Evolutionary conservation across 352 stramenopile species (phyloP), one percentile per base, ranked within the genome.

Genomic region (Phytophthora brassicae): DNA sequence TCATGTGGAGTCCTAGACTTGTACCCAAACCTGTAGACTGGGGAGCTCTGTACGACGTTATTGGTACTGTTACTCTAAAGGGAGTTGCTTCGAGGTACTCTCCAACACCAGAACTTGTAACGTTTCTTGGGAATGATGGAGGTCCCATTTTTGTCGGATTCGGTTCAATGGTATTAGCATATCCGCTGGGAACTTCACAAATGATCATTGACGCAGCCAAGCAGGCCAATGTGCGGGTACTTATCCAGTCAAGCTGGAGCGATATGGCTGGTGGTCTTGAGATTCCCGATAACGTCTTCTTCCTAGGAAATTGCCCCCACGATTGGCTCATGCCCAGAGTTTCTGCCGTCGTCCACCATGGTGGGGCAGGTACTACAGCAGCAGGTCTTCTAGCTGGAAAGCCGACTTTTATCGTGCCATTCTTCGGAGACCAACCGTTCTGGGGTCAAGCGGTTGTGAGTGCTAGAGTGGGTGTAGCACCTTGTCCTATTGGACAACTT

Each of bases 341-440:
- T 47, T 85, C 69, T 52, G 92, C 85, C 7, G 90, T 97, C 12
- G 83, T 97, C 39, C 75, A 81, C 29, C 79, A 88, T 45, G 74
- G 81, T 14, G 81, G 81, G 9, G 92, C 92, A 38, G 92, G 92
- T 23, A 98, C 94, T 22, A 96, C 89, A n/a, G 90, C 90, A 3
- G 88, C 91, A 3, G 93, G 91, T 20, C 72, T 98, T 3, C 51
- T 94, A 6, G 86, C 86, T 26, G 90, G 89, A 3, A 92, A 97
- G 28, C 92, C 94, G 2, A 98, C 90, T 4, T 90, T 98, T 60
- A 87, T 98, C 24, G 93, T 92, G 64, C 94, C 94, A 13, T 98
- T 98, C 58, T 98, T 98, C 68, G 90, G 88, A 14, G 94, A 98
- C 66, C 94, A 98, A 62, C 85, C 78, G 26, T 97, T 98, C 70